Percentiles rank a stretch among this genome's conserved stretches.
Conservation (phyloP, 495 filamentous ascomycete species). For the Aspergillus panamensis region DNA sequence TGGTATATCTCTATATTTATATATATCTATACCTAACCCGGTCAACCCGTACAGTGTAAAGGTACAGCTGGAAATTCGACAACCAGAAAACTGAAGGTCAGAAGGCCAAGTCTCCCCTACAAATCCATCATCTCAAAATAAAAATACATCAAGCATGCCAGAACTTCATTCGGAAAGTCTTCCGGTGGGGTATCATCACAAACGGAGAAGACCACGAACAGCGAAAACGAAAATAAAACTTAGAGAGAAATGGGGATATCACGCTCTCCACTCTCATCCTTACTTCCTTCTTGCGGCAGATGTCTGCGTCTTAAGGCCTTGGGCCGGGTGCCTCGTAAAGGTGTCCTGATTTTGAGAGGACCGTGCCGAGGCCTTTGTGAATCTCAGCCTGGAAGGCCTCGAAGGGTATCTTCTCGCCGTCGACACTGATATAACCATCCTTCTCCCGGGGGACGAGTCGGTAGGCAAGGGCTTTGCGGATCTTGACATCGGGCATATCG, state of each 20-base stretch:
- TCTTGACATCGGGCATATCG: conserved; percentile 69
- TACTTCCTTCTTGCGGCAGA: background rate
- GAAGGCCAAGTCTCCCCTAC: background rate
- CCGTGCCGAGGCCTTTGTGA: conserved; percentile 79
- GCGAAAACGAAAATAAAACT: conserved; percentile 4
- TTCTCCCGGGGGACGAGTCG: conserved; percentile 70
- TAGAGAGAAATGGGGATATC: background rate
- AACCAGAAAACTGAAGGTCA: background rate
- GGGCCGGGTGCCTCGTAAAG: conserved; percentile 70
- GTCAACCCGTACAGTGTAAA: no score
- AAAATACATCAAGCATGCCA: conserved; percentile 20
- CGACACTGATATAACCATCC: conserved; percentile 86
- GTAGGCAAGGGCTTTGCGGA: conserved; percentile 79
- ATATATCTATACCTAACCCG: no score
- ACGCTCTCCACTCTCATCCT: background rate
- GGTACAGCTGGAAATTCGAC: background rate
- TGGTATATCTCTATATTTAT: no score
- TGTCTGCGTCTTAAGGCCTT: conserved; percentile 24
- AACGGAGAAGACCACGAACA: conserved; percentile 14
- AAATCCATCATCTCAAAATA: conserved; percentile 2
- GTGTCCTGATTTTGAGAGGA: conserved; percentile 66
- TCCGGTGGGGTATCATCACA: conserved; percentile 43
- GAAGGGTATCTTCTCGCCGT: conserved; percentile 84
- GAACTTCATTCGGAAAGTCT: conserved; percentile 24
- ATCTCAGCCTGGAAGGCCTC: conserved; percentile 88